Percentiles rank a stretch among this genome's conserved stretches.
These are phyloP conservation scores for Clitoria ternatea DNA, from an alignment of 306 rosid genomes.

Conservation along the genomic window DNA sequence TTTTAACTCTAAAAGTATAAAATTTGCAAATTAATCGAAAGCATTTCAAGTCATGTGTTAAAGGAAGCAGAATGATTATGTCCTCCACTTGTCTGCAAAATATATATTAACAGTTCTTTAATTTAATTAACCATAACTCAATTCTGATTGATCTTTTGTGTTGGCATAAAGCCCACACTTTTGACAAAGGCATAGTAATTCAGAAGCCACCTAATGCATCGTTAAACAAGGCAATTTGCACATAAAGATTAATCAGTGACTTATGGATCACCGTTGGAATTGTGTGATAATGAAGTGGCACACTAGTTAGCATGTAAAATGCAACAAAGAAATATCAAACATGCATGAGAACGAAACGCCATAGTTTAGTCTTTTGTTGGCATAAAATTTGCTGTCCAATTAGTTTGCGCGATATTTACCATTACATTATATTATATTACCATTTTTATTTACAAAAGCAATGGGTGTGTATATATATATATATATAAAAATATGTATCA, in stretches of 20 bases:
- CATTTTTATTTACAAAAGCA: neutral
- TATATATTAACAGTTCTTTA: neutral
- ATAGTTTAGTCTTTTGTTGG: neutral
- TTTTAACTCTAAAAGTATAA: too few species aligned
- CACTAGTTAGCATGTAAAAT: neutral
- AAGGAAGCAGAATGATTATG: conserved; percentile 39
- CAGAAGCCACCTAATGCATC: conserved; percentile 3
- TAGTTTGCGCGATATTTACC: neutral
- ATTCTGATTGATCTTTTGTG: neutral
- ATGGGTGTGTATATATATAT: too few species aligned
- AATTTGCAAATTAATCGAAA: conserved; percentile 13
- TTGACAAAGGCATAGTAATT: conserved; percentile 7
- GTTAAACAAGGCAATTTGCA: neutral
- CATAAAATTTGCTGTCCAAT: neutral
- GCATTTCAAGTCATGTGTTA: neutral
- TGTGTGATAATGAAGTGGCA: neutral
- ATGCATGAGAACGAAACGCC: neutral
- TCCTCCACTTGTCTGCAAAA: conserved; percentile 17
- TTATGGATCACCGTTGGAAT: neutral
- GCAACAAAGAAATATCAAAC: neutral
- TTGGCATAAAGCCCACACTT: conserved; percentile 21
- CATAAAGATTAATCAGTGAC: neutral
- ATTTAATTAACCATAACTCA: neutral
- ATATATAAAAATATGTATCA: too few species aligned
- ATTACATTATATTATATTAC: neutral